Conservation (phyloP, 352 stramenopile genomes). For the Phytophthora rubi region DNA sequence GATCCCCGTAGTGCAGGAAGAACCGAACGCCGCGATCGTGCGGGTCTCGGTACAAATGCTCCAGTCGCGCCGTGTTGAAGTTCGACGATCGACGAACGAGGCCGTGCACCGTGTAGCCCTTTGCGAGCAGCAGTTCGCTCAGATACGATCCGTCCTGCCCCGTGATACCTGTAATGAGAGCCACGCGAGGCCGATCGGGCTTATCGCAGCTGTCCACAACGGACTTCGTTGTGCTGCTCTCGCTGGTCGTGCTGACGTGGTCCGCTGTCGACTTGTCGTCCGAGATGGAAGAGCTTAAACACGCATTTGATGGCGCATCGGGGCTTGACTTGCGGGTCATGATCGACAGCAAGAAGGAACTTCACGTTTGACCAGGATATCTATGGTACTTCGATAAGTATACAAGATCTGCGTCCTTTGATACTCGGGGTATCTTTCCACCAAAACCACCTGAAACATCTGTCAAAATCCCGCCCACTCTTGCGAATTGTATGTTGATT, state of each 20-base stretch:
- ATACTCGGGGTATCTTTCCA: slow-evolving; percentile 32
- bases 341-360: background rate
- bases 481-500: slow-evolving; percentile 2
- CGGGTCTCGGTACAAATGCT: slow-evolving; percentile 97
- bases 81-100: slow-evolving; percentile 98
- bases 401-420: background rate
- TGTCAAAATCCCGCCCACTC: background rate
- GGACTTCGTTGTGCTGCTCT: slow-evolving; percentile 10
- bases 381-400: background rate
- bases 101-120: slow-evolving; percentile 96
- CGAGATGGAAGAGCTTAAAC: background rate
- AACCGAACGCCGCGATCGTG: slow-evolving; percentile 94
- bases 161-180: slow-evolving; percentile 98
- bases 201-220: slow-evolving; percentile 8
- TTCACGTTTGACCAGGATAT: slow-evolving; percentile 24
- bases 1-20: slow-evolving; percentile 99
- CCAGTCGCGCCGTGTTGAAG: slow-evolving; percentile 99
- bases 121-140: slow-evolving; percentile 96
- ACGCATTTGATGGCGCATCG: background rate
- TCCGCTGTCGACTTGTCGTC: slow-evolving; percentile 25
- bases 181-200: slow-evolving; percentile 47
- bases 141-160: slow-evolving; percentile 99
- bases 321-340: slow-evolving; percentile 16
- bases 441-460: slow-evolving; percentile 19
- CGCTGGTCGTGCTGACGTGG: slow-evolving; percentile 24